These are phyloP conservation scores for Penicillium vulpinum DNA, from an alignment of 2,329 filamentous ascomycete species.

Conservation along the genomic window DNA sequence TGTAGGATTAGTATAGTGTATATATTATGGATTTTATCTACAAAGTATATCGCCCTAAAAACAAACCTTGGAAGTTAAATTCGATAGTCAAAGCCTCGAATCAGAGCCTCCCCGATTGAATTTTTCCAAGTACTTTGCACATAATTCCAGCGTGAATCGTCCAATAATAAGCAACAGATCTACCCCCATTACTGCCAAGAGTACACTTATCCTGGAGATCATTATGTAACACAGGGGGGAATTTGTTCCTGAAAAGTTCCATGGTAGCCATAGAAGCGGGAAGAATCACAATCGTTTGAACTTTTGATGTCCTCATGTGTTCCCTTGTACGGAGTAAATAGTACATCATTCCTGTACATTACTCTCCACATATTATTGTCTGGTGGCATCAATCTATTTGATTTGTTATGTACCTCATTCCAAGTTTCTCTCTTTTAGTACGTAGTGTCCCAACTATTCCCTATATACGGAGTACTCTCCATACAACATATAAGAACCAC, in stretches of 20 bases:
- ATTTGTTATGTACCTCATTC: slow-evolving; percentile 1
- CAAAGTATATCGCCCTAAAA: background rate
- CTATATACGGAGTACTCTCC: no score
- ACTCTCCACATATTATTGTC: slow-evolving; percentile 2
- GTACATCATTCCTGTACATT: background rate
- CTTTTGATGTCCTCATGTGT: background rate
- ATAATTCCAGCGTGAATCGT: background rate
- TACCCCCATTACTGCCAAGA: slow-evolving; percentile 14
- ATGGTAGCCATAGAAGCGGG: slow-evolving; percentile 10
- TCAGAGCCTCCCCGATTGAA: slow-evolving; percentile 6
- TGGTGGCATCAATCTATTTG: slow-evolving; percentile 3
- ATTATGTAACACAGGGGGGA: slow-evolving; percentile 23
- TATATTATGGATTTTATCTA: no score
- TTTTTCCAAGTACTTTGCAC: background rate
- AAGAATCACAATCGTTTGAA: background rate
- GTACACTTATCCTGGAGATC: slow-evolving; percentile 9
- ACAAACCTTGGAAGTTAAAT: background rate
- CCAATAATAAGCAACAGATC: slow-evolving; percentile 15
- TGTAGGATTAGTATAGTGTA: no score
- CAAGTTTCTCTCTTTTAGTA: no score
- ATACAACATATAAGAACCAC: no score
- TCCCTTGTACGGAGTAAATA: no score
- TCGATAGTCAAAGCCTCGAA: slow-evolving; percentile 5
- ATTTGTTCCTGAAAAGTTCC: slow-evolving; percentile 12
- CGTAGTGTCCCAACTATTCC: background rate